These are phyloP conservation scores for Trichoderma sp. DNA, from an alignment of 2,329 filamentous ascomycete species.

Conservation along the genomic window DNA sequence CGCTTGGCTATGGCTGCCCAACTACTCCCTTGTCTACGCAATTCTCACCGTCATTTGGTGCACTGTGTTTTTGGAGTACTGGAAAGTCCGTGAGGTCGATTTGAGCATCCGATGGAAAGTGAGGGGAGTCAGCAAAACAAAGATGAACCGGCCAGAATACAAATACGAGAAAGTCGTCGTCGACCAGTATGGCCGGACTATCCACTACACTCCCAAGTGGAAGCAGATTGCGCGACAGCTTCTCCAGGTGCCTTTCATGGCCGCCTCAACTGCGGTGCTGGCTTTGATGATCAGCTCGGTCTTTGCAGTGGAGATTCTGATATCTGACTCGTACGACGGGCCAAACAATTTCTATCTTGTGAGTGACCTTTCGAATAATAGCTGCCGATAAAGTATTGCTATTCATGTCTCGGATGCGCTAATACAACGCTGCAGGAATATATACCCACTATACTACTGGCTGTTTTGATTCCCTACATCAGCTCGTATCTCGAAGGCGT, in stretches of 20 bases:
- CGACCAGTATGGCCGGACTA: slow-evolving; percentile 64
- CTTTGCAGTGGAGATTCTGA: slow-evolving; percentile 74
- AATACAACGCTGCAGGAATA: slow-evolving; percentile 57
- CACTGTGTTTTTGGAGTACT: slow-evolving; percentile 75
- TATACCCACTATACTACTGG: slow-evolving; percentile 70
- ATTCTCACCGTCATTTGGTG: slow-evolving; percentile 69
- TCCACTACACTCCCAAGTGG: slow-evolving; percentile 63
- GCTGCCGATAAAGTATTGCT: not conserved
- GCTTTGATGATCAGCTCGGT: slow-evolving; percentile 68
- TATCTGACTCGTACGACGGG: slow-evolving; percentile 72
- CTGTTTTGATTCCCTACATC: slow-evolving; percentile 66
- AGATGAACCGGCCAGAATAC: slow-evolving; percentile 66
- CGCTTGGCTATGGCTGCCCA: slow-evolving; percentile 67
- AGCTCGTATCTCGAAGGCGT: slow-evolving; percentile 62
- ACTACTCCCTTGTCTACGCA: slow-evolving; percentile 71
- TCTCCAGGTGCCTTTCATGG: slow-evolving; percentile 68
- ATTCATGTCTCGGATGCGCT: not conserved
- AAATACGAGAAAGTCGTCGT: slow-evolving; percentile 60
- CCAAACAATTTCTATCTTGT: slow-evolving; percentile 67
- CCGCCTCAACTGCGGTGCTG: slow-evolving; percentile 58
- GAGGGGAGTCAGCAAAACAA: slow-evolving; percentile 66
- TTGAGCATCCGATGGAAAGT: slow-evolving; percentile 73
- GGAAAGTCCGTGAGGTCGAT: slow-evolving; percentile 75
- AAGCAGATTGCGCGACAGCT: slow-evolving; percentile 67
- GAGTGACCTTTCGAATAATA: slow-evolving; percentile 31